Evolutionary conservation across 768 basidiomycete species (phyloP), one percentile per base, ranked within the genome.

Genomic region (Candolleomyces aberdarensis): DNA sequence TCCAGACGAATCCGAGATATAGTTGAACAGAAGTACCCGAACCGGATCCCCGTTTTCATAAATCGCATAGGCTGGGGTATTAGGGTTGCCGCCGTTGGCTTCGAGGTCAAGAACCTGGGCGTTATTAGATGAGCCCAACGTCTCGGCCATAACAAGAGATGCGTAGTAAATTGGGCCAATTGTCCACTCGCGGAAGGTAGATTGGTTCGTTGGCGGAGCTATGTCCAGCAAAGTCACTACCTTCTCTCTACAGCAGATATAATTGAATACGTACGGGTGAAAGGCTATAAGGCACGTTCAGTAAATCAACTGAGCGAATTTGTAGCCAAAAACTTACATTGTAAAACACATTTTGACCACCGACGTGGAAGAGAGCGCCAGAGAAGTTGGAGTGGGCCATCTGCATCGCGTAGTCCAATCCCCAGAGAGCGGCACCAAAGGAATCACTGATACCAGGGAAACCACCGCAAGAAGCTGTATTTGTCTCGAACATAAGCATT

Each of bases 131-230:
- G 79, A 75, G n/a, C 89, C 91, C 36, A 93, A 77, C 3, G 81
- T 78, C 70, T 94, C 92, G 0, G 91, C 83, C 44, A 89, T 76
- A 63, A 87, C 79, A 26, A 95, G 73, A 1, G 86, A 80, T 1
- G 91, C 80, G 72, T 93, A 94, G 75, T 89, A 92, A 49, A 88
- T 73, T 0, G 88, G 81, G 3, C 89, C 89, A 43, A 89, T 78
- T 1, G 88, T 88, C 90, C 91, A 93, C 71, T 88, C 76, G 61
- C 81, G 81, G 71, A 78, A 84, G 0, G 75, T 63, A 0, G 84
- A 80, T 63, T 85, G 77, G 64, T 86, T 88, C 3, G 78, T 79
- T 3, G 82, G 81, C 2, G 82, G 79, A 7, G 81, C 76, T 75
- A 39, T 1, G 49, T 47, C 4, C 3, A 22, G 5, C 15, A n/a